phyloP scores from a whole-genome alignment of 768 basidiomycete species.

The Phylloporus scabripes region DNA sequence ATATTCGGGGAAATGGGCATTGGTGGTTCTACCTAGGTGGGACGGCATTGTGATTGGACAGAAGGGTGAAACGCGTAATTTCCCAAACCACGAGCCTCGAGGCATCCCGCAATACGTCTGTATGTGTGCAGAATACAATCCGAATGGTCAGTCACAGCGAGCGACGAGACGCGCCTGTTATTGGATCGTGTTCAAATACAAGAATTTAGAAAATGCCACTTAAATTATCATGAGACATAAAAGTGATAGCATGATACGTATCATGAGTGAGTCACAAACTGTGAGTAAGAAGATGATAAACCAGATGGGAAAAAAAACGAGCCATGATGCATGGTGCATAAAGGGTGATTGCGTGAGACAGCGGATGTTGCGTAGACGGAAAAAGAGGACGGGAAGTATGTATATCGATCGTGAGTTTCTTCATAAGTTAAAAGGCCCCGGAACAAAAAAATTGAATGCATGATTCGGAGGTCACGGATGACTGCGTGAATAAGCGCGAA shows the following conservation, averaged over 20 bases:
- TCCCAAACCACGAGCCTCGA: too few species aligned
- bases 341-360: not conserved
- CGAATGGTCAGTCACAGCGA: not conserved
- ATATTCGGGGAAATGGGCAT: too few species aligned
- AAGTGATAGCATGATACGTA: not conserved
- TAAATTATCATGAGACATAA: not conserved
- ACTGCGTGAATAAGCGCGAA: not conserved
- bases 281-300: not conserved
- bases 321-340: not conserved
- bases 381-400: not conserved
- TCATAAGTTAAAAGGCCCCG: constrained; percentile 18
- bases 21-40: too few species aligned
- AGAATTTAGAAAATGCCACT: not conserved
- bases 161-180: not conserved
- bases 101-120: too few species aligned
- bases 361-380: constrained; percentile 1
- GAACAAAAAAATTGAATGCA: constrained; percentile 3
- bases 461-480: not conserved
- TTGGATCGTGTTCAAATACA: too few species aligned
- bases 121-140: too few species aligned
- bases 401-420: constrained; percentile 4
- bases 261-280: not conserved
- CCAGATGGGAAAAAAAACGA: not conserved
- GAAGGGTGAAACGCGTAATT: too few species aligned
- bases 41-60: too few species aligned